phyloP scores from a whole-genome alignment of 164 flowering plant genomes.

The Chloranthus sessilifolius region DNA sequence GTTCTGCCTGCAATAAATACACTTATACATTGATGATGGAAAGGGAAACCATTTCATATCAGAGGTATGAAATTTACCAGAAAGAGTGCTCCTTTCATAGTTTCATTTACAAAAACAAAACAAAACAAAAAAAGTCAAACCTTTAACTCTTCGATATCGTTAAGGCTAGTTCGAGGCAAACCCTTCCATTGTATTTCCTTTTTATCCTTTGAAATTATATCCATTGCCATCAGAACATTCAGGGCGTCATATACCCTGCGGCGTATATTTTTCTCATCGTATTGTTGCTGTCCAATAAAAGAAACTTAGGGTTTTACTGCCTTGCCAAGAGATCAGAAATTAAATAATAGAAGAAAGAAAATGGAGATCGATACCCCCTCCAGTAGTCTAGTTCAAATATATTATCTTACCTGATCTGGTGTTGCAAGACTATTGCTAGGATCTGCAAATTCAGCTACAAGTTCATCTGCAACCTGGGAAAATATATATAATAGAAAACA shows the following conservation, averaged over 20 bases:
- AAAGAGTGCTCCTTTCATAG: too few species aligned
- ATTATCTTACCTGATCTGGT: constrained; percentile 26
- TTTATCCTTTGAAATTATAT: constrained; percentile 79
- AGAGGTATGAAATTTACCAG: constrained; percentile 6
- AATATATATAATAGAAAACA: too few species aligned
- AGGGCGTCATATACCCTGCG: constrained; percentile 84
- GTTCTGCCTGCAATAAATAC: constrained; percentile 52
- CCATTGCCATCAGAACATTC: constrained; percentile 92
- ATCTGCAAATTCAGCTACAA: constrained; percentile 34
- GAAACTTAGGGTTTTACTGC: neutral
- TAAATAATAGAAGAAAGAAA: too few species aligned
- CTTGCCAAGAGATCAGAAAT: neutral
- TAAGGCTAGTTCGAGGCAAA: constrained; percentile 59
- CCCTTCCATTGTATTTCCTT: constrained; percentile 88
- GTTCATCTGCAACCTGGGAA: constrained; percentile 39
- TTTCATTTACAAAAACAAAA: neutral
- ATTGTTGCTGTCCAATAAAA: constrained; percentile 50
- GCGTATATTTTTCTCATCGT: constrained; percentile 78
- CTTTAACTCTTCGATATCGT: constrained; percentile 75
- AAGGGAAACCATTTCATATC: constrained; percentile 6
- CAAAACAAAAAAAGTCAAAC: constrained; percentile 18
- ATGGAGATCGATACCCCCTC: neutral
- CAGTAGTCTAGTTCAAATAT: constrained; percentile 3
- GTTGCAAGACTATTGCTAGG: constrained; percentile 24
- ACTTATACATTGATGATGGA: neutral